Percentiles rank a stretch among this genome's conserved stretches.
Evolutionary conservation across 345 rosid genomes (phyloP).

Genomic region (Ailanthus altissimus): DNA sequence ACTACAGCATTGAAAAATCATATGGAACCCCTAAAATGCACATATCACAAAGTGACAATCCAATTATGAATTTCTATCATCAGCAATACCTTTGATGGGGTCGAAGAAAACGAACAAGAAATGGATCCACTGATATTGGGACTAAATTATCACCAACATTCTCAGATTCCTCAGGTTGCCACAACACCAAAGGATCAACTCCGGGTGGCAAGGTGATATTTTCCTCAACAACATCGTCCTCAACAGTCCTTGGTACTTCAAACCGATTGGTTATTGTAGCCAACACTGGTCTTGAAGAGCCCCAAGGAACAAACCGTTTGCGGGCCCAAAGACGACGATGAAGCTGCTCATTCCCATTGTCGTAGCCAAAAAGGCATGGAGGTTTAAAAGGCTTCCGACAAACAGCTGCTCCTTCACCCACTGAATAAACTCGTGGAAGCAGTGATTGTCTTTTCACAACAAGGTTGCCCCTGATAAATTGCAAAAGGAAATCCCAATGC

Average conservation of each 20-base stretch:
- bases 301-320: conserved; percentile 95
- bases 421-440: conserved; percentile 84
- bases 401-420: conserved; percentile 81
- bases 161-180: conserved; percentile 73
- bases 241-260: conserved; percentile 25
- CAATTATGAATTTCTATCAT: conserved; percentile 15
- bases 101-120: conserved; percentile 91
- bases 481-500: conserved; percentile 12
- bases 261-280: conserved; percentile 45
- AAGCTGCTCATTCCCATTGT: conserved; percentile 53
- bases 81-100: conserved; percentile 90
- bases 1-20: neutral
- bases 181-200: conserved; percentile 75
- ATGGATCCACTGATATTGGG: conserved; percentile 72
- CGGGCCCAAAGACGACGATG: conserved; percentile 87
- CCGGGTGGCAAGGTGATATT: conserved; percentile 72
- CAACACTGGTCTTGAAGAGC: conserved; percentile 65
- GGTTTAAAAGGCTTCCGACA: conserved; percentile 97
- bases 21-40: neutral
- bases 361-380: conserved; percentile 66
- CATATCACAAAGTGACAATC: neutral
- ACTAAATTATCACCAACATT: conserved; percentile 35
- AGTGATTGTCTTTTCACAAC: conserved; percentile 76
- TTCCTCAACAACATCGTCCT: conserved; percentile 53
- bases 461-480: conserved; percentile 71